A percentile compares a stretch with the other conserved stretches of the same genome.
Evolutionary conservation across 768 basidiomycete genomes (phyloP).

Genomic region (Lactarius hengduanensis): DNA sequence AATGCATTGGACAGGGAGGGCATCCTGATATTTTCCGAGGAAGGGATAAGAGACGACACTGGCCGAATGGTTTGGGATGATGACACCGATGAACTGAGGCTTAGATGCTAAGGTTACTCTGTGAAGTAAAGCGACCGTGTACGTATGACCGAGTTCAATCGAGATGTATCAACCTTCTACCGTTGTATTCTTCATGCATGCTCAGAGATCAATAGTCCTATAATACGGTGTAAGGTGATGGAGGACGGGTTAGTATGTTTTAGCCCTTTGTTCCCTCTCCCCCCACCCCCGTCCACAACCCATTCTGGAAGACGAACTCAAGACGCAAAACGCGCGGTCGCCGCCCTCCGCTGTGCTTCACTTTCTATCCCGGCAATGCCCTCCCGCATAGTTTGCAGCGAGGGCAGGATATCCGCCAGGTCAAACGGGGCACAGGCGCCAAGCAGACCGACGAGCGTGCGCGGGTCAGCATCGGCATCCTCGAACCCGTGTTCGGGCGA

Average conservation of each 20-base stretch:
- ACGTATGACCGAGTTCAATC: not conserved
- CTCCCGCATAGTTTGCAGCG: conserved; percentile 18
- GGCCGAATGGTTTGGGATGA: conserved; percentile 24
- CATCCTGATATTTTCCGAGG: conserved; percentile 84
- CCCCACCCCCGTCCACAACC: conserved; percentile 12
- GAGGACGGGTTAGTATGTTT: not conserved
- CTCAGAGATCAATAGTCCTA: not conserved
- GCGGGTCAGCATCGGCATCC: not conserved
- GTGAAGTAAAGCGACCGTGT: conserved; percentile 2
- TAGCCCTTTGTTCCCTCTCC: not conserved
- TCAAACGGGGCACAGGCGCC: conserved; percentile 18
- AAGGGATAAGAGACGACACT: conserved; percentile 70
- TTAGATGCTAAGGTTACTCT: not conserved
- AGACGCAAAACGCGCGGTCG: conserved; percentile 22
- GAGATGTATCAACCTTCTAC: not conserved
- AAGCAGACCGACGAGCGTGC: not conserved
- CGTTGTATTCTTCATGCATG: not conserved
- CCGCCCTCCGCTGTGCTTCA: conserved; percentile 22
- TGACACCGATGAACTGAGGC: conserved; percentile 23
- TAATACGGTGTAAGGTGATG: too few relatives aligned
- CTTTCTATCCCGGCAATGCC: conserved; percentile 24
- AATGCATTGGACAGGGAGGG: conserved; percentile 78
- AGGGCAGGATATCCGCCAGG: conserved; percentile 17
- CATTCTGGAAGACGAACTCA: conserved; percentile 19
- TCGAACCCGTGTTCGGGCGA: not conserved